Conservation (phyloP, 176 grass and related monocot genomes). For the Aegilops speltoides region DNA sequence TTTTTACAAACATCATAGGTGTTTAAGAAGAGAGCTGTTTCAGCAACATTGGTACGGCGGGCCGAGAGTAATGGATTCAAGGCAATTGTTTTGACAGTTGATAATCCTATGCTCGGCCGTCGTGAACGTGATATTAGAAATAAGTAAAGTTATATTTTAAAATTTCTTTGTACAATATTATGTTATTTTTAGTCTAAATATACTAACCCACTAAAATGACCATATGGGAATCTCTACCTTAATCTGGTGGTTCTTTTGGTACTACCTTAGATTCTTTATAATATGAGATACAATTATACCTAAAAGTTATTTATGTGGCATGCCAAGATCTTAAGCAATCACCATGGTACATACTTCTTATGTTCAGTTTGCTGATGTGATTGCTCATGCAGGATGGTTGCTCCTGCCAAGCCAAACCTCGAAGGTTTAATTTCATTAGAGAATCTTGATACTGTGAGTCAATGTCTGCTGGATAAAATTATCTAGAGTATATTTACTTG, state of each 20-base stretch:
- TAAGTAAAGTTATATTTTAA: conserved; percentile 38
- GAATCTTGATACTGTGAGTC: conserved; percentile 32
- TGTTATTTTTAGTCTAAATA: background rate
- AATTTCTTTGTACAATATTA: background rate
- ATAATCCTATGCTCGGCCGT: conserved; percentile 69
- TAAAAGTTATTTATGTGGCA: background rate
- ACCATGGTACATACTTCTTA: background rate
- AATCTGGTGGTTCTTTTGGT: background rate
- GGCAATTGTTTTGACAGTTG: conserved; percentile 85
- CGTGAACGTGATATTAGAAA: conserved; percentile 84
- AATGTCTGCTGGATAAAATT: no score
- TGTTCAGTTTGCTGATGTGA: background rate
- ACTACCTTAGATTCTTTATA: background rate
- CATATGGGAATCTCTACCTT: background rate
- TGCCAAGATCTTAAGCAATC: background rate
- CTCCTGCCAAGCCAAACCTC: conserved; percentile 32
- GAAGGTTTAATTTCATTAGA: conserved; percentile 57
- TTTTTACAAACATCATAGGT: conserved; percentile 40
- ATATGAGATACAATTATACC: background rate
- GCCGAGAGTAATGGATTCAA: conserved; percentile 75
- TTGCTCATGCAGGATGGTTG: conserved; percentile 56
- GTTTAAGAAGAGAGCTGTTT: conserved; percentile 67
- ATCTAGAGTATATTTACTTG: background rate
- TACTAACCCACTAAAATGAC: background rate
- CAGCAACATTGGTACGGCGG: conserved; percentile 51